Evolutionary conservation across 2,329 filamentous ascomycete genomes (phyloP), one percentile per base, ranked within the genome.

Genomic region (Podosphaera xanthii): DNA sequence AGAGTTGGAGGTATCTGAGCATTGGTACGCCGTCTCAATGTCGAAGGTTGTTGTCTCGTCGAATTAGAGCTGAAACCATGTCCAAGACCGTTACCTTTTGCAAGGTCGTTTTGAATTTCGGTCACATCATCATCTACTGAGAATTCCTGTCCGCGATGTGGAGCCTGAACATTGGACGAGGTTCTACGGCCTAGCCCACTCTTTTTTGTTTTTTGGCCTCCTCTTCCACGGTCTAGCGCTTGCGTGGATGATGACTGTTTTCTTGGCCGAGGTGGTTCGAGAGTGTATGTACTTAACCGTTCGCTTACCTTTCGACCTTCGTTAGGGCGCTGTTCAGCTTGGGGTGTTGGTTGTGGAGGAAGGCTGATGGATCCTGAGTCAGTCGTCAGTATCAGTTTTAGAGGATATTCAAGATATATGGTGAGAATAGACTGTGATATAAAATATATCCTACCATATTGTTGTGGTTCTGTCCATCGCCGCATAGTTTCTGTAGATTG

Each of bases 71-170:
- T 65, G 46, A 60, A 36, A 31, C 60, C 56, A 30, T 73, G 70
- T 60, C 79, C 73, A 64, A 57, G 50, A 33, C 10, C 22, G n/a
- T 57, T 59, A 48, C 58, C 58, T 14, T 77, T 73, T 61, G 70
- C 74, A 52, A 72, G 72, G 66, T 89, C 86, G 62, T 80, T 79
- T 67, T 87, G 83, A 30, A 95, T 81, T 70, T 96, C 91, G 63
- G 81, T 77, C 33, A 82, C 75, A 67, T 88, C 89, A 69, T 97
- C 91, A 68, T 97, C 90, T 55, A 87, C 87, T 0, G 90, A 96
- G 72, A 94, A 97, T 61, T 91, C 77, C 62, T 86, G 86, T 36
- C 90, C 87, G 59, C 87, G 84, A 68, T 91, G 81, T 2, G 88
- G 89, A 48, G 81, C 81, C 66, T 81, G 76, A 31, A 69, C 71